Evolutionary conservation across 768 basidiomycete genomes (phyloP).

Genomic region (Mycena belliarum): DNA sequence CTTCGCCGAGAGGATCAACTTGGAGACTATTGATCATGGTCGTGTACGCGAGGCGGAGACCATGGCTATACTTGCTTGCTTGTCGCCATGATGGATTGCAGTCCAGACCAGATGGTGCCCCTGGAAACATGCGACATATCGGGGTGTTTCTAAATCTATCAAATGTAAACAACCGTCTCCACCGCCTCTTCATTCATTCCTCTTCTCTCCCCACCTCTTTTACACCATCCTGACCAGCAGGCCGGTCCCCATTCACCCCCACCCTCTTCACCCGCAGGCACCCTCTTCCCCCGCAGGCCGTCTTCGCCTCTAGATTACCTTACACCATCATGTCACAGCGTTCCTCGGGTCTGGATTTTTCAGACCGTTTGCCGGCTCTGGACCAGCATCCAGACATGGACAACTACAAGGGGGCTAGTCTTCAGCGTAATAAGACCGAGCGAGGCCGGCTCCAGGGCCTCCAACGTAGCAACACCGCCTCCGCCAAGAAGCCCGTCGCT

Average conservation of each 20-base stretch:
- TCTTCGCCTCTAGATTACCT: slow-evolving; percentile 5
- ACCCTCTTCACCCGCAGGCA: no score
- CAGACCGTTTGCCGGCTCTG: slow-evolving; percentile 40
- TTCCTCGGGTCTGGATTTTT: slow-evolving; percentile 51
- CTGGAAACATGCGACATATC: slow-evolving; percentile 11
- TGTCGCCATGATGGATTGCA: no score
- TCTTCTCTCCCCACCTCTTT: slow-evolving; percentile 4
- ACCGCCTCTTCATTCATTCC: slow-evolving; percentile 14
- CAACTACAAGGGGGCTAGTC: slow-evolving; percentile 31
- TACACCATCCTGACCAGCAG: slow-evolving; percentile 20
- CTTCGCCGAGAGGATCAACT: no score
- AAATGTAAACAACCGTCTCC: slow-evolving; percentile 12
- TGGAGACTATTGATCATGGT: no score
- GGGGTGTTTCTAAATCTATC: not conserved
- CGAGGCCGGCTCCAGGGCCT: slow-evolving; percentile 63
- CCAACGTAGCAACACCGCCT: slow-evolving; percentile 36
- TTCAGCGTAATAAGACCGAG: slow-evolving; percentile 68
- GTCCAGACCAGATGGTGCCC: slow-evolving; percentile 9
- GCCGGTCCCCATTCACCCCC: slow-evolving; percentile 20
- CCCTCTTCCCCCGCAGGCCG: slow-evolving; percentile 6
- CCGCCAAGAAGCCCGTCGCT: slow-evolving; percentile 35
- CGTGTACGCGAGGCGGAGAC: no score
- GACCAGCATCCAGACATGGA: slow-evolving; percentile 27
- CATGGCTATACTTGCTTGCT: no score
- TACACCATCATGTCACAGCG: slow-evolving; percentile 24